These are phyloP conservation scores for Gossypium longicalyx DNA, from an alignment of 345 rosid species.

Conservation along the genomic window DNA sequence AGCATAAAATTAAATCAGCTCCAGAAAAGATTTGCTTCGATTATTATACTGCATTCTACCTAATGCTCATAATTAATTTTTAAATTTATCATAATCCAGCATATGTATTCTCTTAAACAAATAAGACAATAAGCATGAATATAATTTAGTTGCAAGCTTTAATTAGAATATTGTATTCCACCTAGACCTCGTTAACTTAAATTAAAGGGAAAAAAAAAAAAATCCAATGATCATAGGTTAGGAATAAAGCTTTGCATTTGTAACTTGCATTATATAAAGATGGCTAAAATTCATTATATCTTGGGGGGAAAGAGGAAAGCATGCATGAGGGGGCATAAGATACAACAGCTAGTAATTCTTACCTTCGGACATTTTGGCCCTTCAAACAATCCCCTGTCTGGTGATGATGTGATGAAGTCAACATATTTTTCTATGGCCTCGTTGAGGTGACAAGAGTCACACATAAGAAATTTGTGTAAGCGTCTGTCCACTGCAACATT, in stretches of 20 bases:
- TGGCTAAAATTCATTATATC: not conserved
- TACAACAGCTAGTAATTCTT: not conserved
- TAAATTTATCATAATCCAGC: not conserved
- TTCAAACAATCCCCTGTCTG: slow-evolving; percentile 38
- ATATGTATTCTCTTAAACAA: not conserved
- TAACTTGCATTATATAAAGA: not conserved
- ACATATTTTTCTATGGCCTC: slow-evolving; percentile 53
- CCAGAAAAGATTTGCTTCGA: not conserved
- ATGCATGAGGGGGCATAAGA: not conserved
- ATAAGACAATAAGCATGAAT: not conserved
- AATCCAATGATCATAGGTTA: not conserved
- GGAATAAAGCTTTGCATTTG: not conserved
- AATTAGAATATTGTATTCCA: not conserved
- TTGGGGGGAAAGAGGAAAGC: not conserved
- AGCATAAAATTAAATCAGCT: not conserved
- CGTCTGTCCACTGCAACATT: slow-evolving; percentile 56
- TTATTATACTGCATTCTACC: no score
- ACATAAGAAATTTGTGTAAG: slow-evolving; percentile 53
- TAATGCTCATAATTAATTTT: no score
- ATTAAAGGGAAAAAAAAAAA: not conserved
- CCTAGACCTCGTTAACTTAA: not conserved
- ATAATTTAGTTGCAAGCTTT: not conserved
- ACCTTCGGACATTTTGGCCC: slow-evolving; percentile 89
- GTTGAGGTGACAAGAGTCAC: slow-evolving; percentile 52
- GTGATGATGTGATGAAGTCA: slow-evolving; percentile 36